phyloP scores from a whole-genome alignment of 2,329 filamentous ascomycete genomes.

The Clathrospora elynae region DNA sequence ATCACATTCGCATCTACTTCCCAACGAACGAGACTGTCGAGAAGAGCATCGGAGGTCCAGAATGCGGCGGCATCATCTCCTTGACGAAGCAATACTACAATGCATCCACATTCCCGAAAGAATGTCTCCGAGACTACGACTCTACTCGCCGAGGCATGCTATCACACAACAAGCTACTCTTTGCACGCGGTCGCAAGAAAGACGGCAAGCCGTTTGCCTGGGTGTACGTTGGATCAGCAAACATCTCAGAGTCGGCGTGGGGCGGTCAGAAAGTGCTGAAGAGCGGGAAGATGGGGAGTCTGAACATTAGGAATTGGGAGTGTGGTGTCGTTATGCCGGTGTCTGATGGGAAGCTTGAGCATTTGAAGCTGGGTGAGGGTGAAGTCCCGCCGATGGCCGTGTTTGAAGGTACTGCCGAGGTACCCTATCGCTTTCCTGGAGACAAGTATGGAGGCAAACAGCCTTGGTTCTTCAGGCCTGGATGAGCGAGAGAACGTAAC shows the following conservation, averaged over 20 bases:
- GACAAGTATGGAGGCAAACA: slow-evolving; percentile 53
- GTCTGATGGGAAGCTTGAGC: slow-evolving; percentile 22
- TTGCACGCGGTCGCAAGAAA: slow-evolving; percentile 39
- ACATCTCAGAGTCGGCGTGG: slow-evolving; percentile 94
- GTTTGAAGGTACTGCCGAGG: slow-evolving; percentile 63
- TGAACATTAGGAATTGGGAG: slow-evolving; percentile 87
- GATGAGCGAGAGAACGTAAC: slow-evolving; percentile 2
- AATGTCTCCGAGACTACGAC: slow-evolving; percentile 74
- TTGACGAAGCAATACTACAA: slow-evolving; percentile 76
- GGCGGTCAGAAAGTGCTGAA: slow-evolving; percentile 76
- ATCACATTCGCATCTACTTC: slow-evolving; percentile 41
- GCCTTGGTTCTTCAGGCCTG: slow-evolving; percentile 53
- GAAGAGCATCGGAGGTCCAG: slow-evolving; percentile 65
- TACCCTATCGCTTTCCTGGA: slow-evolving; percentile 68
- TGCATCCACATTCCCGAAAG: slow-evolving; percentile 69
- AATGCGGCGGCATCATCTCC: slow-evolving; percentile 78
- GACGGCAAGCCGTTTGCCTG: slow-evolving; percentile 61
- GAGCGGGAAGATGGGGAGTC: slow-evolving; percentile 68
- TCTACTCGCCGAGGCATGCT: slow-evolving; percentile 73
- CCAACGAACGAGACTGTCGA: slow-evolving; percentile 54
- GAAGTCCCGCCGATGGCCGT: slow-evolving; percentile 49
- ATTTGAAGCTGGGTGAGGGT: slow-evolving; percentile 10
- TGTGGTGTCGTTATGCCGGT: slow-evolving; percentile 82
- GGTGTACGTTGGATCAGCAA: slow-evolving; percentile 88
- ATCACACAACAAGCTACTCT: slow-evolving; percentile 80